These are phyloP conservation scores for Geosmithia putterillii DNA, from an alignment of 2,329 filamentous ascomycete genomes.

Conservation along the genomic window DNA sequence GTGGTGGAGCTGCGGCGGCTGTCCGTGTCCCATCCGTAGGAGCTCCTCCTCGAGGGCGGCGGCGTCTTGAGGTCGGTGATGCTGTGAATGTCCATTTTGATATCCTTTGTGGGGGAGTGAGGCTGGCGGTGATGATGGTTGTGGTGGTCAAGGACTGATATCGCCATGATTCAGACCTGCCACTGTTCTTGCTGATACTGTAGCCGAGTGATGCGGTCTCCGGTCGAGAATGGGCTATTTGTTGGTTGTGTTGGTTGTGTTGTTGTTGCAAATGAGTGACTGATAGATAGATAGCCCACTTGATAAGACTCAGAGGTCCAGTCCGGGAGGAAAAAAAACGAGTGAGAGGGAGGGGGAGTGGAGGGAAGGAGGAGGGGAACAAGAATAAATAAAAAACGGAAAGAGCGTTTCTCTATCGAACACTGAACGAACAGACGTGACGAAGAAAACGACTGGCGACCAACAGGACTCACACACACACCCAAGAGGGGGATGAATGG, in stretches of 20 bases:
- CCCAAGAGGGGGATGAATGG: background rate
- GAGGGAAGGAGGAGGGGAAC: background rate
- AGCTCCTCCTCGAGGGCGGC: constrained; percentile 4
- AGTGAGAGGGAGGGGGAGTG: too few relatives aligned
- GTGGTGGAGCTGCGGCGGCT: constrained; percentile 6
- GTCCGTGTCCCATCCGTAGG: constrained; percentile 5
- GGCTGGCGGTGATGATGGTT: background rate
- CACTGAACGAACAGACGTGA: too few relatives aligned
- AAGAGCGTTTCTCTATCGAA: background rate
- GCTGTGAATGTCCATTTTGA: background rate
- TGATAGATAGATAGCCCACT: too few relatives aligned
- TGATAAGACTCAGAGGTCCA: background rate
- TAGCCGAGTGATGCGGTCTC: too few relatives aligned
- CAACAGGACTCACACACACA: background rate
- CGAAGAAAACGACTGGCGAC: background rate
- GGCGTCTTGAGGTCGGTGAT: constrained; percentile 1
- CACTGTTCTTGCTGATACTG: background rate
- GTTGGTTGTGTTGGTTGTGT: background rate
- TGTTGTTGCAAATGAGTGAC: background rate
- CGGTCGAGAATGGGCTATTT: too few relatives aligned
- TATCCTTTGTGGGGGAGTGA: background rate
- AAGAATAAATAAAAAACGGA: background rate
- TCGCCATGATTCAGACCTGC: constrained; percentile 3
- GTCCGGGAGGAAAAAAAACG: background rate
- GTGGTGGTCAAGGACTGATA: too few relatives aligned